These are phyloP conservation scores for Lichenothelia convexa DNA, from an alignment of 495 filamentous ascomycete genomes.

Conservation along the genomic window DNA sequence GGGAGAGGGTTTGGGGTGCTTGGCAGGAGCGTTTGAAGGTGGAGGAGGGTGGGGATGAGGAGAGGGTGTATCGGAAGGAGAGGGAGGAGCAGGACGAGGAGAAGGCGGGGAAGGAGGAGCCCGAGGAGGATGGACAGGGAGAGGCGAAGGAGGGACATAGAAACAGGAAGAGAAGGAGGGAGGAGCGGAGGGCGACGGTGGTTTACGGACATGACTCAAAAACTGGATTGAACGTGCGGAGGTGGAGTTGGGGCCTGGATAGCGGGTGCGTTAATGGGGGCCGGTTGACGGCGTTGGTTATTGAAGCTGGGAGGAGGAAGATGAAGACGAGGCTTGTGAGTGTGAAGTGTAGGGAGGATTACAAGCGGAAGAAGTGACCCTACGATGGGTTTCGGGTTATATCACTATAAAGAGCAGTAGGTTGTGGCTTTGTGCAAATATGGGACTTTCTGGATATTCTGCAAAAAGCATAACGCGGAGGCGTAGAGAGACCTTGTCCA, in stretches of 20 bases:
- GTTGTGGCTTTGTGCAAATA: no score
- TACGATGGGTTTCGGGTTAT: not conserved
- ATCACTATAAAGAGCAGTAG: no score
- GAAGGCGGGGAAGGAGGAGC: no score
- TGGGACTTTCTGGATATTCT: no score
- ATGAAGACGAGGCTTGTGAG: constrained; percentile 7
- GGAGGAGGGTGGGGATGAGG: no score
- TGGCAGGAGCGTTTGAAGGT: no score
- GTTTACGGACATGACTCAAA: constrained; percentile 79
- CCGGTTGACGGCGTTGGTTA: constrained; percentile 56
- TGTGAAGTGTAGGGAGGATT: constrained; percentile 11
- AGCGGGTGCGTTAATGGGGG: constrained; percentile 61
- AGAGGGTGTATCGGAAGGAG: no score
- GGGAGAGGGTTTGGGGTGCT: no score
- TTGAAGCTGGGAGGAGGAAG: constrained; percentile 27
- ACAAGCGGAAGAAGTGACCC: not conserved
- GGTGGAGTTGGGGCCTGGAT: constrained; percentile 72
- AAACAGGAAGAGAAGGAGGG: constrained; percentile 26
- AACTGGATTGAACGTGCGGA: constrained; percentile 42
- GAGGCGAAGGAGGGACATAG: constrained; percentile 37
- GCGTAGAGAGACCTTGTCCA: no score
- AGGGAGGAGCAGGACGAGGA: no score
- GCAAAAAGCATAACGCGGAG: no score
- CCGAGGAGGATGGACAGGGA: no score
- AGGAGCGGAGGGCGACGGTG: constrained; percentile 31